A percentile compares a stretch with the other conserved stretches of the same genome.
Conservation (phyloP, 495 filamentous ascomycete species). For the Stereocaulon alpinum region DNA sequence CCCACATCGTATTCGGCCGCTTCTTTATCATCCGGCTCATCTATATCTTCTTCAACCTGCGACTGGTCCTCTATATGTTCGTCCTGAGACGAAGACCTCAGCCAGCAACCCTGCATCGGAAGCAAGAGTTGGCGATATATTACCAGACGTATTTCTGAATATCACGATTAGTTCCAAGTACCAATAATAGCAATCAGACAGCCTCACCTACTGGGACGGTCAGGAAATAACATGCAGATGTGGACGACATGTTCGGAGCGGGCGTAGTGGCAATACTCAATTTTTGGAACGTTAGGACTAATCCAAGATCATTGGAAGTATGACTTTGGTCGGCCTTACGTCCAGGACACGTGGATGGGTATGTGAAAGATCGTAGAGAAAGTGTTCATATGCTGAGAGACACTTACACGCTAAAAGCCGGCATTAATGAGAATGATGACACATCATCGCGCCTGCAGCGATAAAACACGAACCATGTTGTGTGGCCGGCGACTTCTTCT, state of each 20-base stretch:
- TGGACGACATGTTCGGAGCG: neutral
- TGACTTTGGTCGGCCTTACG: too few relatives aligned
- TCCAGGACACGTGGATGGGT: too few relatives aligned
- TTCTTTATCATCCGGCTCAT: neutral
- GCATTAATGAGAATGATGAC: too few relatives aligned
- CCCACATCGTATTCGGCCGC: neutral
- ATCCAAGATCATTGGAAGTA: too few relatives aligned
- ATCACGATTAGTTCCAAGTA: neutral
- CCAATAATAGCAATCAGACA: neutral
- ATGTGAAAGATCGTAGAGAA: too few relatives aligned
- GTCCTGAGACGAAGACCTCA: neutral
- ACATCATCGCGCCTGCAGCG: too few relatives aligned
- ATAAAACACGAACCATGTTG: too few relatives aligned
- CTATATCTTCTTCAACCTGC: too few relatives aligned
- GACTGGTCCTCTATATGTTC: too few relatives aligned
- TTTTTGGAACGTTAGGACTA: neutral
- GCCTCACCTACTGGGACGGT: neutral
- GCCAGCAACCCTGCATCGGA: neutral
- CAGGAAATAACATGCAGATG: neutral
- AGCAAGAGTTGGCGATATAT: neutral
- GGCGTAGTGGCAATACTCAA: neutral
- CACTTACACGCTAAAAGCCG: too few relatives aligned
- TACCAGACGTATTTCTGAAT: neutral
- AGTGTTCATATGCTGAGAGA: too few relatives aligned
- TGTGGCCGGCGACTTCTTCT: too few relatives aligned